Conservation (phyloP, 768 basidiomycete genomes). For the Xanthoconium purpureum region DNA sequence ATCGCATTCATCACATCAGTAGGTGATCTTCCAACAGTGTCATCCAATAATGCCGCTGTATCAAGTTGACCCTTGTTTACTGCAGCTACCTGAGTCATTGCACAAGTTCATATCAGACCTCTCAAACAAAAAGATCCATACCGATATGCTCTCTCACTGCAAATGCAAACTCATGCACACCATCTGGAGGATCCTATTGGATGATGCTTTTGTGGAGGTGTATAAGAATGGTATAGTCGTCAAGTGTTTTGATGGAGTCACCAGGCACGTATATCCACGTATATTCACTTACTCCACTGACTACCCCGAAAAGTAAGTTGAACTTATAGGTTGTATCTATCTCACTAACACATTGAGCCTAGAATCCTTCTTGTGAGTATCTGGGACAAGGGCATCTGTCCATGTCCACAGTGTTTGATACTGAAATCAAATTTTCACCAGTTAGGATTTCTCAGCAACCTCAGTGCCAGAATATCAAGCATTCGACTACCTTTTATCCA, state of each 20-base stretch:
- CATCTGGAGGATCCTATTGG: neutral
- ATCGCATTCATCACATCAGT: neutral
- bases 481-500: neutral
- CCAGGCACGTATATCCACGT: neutral
- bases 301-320: neutral
- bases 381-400: neutral
- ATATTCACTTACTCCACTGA: neutral
- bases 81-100: neutral
- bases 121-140: neutral
- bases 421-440: neutral
- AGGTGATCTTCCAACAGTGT: neutral
- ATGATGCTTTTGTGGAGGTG: neutral
- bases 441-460: neutral
- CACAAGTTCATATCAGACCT: neutral
- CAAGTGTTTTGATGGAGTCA: neutral
- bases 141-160: neutral
- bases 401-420: neutral
- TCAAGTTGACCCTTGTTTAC: neutral
- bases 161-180: neutral
- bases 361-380: neutral
- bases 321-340: neutral
- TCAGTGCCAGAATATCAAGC: neutral
- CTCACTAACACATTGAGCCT: neutral
- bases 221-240: neutral
- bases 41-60: neutral